Evolutionary conservation across 352 stramenopile genomes (phyloP), one percentile per base, ranked within the genome.

Genomic region (Elongisporangium anandrum): DNA sequence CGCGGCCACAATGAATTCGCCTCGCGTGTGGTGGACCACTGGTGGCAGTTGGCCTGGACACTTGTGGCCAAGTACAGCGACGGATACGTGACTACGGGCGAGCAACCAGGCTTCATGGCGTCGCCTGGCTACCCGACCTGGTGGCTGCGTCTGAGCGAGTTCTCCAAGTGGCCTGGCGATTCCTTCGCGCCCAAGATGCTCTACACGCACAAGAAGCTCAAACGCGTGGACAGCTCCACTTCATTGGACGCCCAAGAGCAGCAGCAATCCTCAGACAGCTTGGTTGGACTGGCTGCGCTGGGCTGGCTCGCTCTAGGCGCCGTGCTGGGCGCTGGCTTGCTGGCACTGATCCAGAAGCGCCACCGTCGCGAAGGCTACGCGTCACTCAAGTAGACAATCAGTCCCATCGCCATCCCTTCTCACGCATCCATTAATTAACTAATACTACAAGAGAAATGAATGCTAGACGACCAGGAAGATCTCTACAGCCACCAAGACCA

Each of bases 31-130:
- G 78, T 90, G 9, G 54, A 73, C 0, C 57, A 71, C 23, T 90
- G 82, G 82, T 90, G 82, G 82, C 19, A 68, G 15, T 65, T 90
- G 1, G 80, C 78, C 9, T 92, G 82, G 82, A 74, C 55, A 21
- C 59, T 92, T 13, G 68, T 90, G 9, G 76, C 74, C 51, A 92
- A 90, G 61, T 92, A 82, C 61, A 90, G 77, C 56, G 70, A 88
- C 38, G 83, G 83, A 39, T 90, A 86, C 66, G 66, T 87, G 57
- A 88, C 79, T 17, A 90, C 75, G 9, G 81, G 83, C 22, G 83
- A 92, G 54, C 59, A 50, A n/a, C 61, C 75, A 0, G 56, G 58
- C 4, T 56, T 87, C 15, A 77, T 81, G 67, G 24, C 70, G 5
- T 72, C 72, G 22, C 78, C 76, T 4, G 83, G 83, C 26, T 92